Evolutionary conservation across 2,329 filamentous ascomycete species (phyloP).

Genomic region (Colletotrichum falcatum): DNA sequence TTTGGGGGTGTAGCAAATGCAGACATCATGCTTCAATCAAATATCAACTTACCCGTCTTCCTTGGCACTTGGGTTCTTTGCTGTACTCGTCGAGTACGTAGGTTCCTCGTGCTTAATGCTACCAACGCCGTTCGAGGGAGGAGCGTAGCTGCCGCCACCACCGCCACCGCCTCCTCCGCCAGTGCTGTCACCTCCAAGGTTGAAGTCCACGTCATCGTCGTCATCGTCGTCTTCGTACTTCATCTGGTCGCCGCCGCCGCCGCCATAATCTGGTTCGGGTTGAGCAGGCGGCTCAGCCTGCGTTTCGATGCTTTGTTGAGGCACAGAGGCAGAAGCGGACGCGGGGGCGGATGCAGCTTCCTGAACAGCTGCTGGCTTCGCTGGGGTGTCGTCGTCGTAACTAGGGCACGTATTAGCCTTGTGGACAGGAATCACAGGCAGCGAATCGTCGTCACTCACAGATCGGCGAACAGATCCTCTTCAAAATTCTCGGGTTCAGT

Average conservation of each 20-base stretch:
- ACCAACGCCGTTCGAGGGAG: slow-evolving; percentile 35
- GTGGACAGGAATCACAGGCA: slow-evolving; percentile 43
- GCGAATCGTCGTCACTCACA: slow-evolving; percentile 68
- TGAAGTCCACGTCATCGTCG: slow-evolving; percentile 70
- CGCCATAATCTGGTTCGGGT: slow-evolving; percentile 54
- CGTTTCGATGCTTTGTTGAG: slow-evolving; percentile 47
- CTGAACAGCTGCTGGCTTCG: slow-evolving; percentile 47
- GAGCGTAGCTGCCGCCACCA: slow-evolving; percentile 18
- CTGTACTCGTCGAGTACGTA: slow-evolving; percentile 46
- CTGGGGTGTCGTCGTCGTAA: slow-evolving; percentile 74
- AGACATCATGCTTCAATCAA: slow-evolving; percentile 40
- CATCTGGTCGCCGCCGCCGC: slow-evolving; percentile 51
- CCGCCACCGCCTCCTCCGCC: slow-evolving; percentile 42
- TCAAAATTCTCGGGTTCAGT: slow-evolving; percentile 86
- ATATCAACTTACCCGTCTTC: slow-evolving; percentile 83
- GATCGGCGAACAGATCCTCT: slow-evolving; percentile 94
- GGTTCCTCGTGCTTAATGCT: slow-evolving; percentile 48
- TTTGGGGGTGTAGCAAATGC: slow-evolving; percentile 15
- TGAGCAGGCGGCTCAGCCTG: slow-evolving; percentile 46
- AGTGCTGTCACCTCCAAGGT: slow-evolving; percentile 60
- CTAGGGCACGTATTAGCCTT: slow-evolving; percentile 52
- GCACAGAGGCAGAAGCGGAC: slow-evolving; percentile 44
- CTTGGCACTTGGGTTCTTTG: slow-evolving; percentile 77
- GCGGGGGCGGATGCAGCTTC: slow-evolving; percentile 52
- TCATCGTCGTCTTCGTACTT: slow-evolving; percentile 62